A percentile compares a stretch with the other conserved stretches of the same genome.
phyloP scores from a whole-genome alignment of 2,329 filamentous ascomycete species.

The Aspergillus aculeatinus region DNA sequence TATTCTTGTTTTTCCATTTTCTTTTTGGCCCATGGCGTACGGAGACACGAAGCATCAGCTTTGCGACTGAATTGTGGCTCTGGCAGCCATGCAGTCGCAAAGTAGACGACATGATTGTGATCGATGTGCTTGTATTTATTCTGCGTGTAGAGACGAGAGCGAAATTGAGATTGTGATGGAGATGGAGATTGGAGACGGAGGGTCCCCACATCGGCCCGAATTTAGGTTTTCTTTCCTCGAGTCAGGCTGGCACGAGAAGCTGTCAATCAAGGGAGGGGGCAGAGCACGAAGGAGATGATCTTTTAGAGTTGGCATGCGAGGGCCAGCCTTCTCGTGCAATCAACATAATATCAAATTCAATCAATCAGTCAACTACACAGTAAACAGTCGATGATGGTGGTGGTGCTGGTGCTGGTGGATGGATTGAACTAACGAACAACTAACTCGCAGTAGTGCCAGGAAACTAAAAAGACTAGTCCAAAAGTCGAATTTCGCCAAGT shows the following conservation, averaged over 20 bases:
- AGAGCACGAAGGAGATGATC: neutral
- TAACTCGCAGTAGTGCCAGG: slow-evolving; percentile 1
- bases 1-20: slow-evolving; percentile 4
- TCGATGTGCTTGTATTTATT: neutral
- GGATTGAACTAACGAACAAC: neutral
- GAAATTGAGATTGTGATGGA: neutral
- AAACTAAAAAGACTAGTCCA: neutral
- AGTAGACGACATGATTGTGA: neutral
- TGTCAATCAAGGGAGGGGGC: neutral
- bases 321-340: neutral
- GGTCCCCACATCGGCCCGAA: neutral
- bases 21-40: neutral
- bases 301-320: neutral
- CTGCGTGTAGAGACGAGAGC: neutral
- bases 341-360: neutral
- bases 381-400: neutral
- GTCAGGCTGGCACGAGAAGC: neutral
- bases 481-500: neutral
- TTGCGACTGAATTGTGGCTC: slow-evolving; percentile 7
- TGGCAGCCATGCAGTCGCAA: slow-evolving; percentile 12
- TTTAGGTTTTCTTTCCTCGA: neutral
- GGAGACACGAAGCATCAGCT: neutral
- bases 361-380: neutral
- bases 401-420: too few relatives aligned
- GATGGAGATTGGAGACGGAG: neutral